Percentiles rank a stretch among this genome's conserved stretches.
Evolutionary conservation across 768 basidiomycete genomes (phyloP).

Genomic region (Tricholoma sp.): DNA sequence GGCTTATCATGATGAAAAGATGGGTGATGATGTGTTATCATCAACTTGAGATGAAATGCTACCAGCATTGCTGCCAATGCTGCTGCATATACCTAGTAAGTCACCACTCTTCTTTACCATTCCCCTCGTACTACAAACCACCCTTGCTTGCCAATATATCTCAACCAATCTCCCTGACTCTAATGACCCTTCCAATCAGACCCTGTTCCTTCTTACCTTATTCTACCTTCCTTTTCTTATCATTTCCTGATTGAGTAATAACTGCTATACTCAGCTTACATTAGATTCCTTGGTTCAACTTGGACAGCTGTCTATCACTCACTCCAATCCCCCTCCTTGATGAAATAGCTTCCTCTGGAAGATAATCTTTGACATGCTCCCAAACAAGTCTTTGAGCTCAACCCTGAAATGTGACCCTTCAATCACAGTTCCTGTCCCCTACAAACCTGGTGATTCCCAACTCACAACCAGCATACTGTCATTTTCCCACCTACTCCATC

Average conservation of each 20-base stretch:
- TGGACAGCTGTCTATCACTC: not conserved
- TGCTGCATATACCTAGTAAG: constrained; percentile 1
- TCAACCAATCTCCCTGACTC: too few species aligned
- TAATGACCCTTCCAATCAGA: too few species aligned
- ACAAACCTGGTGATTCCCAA: not conserved
- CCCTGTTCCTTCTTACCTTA: not conserved
- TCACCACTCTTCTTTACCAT: too few species aligned
- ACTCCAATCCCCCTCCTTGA: not conserved
- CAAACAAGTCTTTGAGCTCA: constrained; percentile 28
- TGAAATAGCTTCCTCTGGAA: constrained; percentile 15
- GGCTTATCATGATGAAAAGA: not conserved
- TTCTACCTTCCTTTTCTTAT: not conserved
- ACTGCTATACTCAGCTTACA: not conserved
- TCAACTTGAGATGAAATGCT: constrained; percentile 13
- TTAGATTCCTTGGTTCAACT: constrained; percentile 2
- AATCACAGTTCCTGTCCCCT: not conserved
- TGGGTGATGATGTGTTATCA: not conserved
- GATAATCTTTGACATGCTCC: constrained; percentile 58
- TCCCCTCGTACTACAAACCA: too few species aligned
- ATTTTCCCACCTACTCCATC: constrained; percentile 9
- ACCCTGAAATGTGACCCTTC: constrained; percentile 9
- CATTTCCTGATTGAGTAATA: not conserved
- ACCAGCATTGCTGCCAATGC: constrained; percentile 10
- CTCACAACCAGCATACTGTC: constrained; percentile 4
- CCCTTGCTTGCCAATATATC: too few species aligned